phyloP scores from a whole-genome alignment of 345 rosid species.

The Turritis glabra region DNA sequence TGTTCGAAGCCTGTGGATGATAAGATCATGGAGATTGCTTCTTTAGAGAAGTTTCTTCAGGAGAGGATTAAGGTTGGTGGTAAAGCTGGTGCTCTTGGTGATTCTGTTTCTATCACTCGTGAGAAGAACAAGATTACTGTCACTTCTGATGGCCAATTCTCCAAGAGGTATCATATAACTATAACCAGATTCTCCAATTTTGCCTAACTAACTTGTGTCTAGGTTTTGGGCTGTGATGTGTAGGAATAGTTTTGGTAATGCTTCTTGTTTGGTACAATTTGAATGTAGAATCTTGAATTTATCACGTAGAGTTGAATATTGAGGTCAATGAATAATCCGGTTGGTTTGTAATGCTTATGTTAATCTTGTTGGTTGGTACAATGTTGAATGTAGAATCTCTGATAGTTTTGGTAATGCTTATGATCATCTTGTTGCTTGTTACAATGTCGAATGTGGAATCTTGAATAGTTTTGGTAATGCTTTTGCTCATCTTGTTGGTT shows the following conservation, averaged over 20 bases:
- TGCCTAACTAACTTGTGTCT: not conserved
- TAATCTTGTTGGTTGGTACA: not conserved
- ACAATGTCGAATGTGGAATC: not conserved
- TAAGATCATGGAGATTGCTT: constrained; percentile 63
- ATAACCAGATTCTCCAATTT: not conserved
- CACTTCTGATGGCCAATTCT: constrained; percentile 63
- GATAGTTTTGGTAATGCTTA: not conserved
- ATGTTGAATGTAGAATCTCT: not conserved
- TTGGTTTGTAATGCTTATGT: not conserved
- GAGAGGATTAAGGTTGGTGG: constrained; percentile 81
- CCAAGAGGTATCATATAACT: constrained; percentile 50
- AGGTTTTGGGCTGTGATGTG: not conserved
- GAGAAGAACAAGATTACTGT: constrained; percentile 67
- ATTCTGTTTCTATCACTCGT: constrained; percentile 52
- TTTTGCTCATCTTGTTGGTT: not conserved
- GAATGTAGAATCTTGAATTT: not conserved
- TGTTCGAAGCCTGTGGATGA: constrained; percentile 42
- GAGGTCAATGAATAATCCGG: too few species aligned
- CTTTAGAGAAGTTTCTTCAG: constrained; percentile 74
- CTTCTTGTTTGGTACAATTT: not conserved
- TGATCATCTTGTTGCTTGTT: not conserved
- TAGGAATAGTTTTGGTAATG: not conserved
- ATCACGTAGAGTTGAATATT: not conserved
- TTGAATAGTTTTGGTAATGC: not conserved
- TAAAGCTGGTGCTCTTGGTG: constrained; percentile 74